These are phyloP conservation scores for Mucor mucedo DNA, from an alignment of 371 early-diverging fungal species.

Conservation along the genomic window DNA sequence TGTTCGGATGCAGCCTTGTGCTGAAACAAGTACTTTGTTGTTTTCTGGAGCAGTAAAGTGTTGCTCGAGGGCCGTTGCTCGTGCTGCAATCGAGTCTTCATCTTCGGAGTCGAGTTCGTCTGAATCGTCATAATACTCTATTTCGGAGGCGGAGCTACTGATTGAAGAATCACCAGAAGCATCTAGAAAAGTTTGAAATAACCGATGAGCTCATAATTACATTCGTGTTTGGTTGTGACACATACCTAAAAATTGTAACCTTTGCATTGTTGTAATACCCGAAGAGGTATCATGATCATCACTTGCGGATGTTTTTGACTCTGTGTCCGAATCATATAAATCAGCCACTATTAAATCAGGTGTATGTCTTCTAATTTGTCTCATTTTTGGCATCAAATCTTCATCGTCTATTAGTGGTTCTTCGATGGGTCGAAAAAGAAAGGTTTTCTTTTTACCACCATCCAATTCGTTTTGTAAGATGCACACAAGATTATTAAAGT, in stretches of 20 bases:
- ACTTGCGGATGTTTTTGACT: constrained; percentile 21
- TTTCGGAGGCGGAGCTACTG: constrained; percentile 23
- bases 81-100: constrained; percentile 11
- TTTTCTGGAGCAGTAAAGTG: constrained; percentile 22
- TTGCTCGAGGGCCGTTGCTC: not conserved
- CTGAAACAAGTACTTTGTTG: constrained; percentile 3
- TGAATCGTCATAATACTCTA: constrained; percentile 13
- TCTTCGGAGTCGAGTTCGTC: constrained; percentile 4
- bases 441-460: constrained; percentile 5
- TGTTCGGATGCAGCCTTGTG: constrained; percentile 25
- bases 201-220: not conserved
- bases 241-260: constrained; percentile 13
- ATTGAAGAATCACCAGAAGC: constrained; percentile 11
- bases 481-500: constrained; percentile 78
- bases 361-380: not conserved
- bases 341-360: constrained; percentile 12
- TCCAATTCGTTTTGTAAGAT: constrained; percentile 74
- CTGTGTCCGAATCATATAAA: constrained; percentile 26
- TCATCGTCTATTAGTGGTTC: constrained; percentile 12
- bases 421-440: constrained; percentile 23
- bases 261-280: constrained; percentile 13
- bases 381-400: not conserved
- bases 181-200: constrained; percentile 2
- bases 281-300: constrained; percentile 7
- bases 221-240: not conserved